phyloP scores from a whole-genome alignment of 2,329 filamentous ascomycete species.

The Malbranchea zuffiana region DNA sequence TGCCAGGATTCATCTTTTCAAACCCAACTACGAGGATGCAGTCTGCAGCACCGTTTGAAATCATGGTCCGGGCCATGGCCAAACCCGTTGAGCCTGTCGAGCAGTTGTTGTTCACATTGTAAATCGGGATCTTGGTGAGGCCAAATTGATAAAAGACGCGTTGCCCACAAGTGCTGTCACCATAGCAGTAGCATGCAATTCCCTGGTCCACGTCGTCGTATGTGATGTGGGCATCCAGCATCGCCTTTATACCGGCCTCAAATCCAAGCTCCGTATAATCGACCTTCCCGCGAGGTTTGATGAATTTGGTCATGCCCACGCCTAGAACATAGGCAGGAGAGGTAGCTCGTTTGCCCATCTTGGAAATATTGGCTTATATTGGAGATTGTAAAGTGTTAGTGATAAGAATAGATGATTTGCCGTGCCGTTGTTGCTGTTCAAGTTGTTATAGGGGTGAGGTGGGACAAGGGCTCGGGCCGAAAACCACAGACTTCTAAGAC shows the following conservation, averaged over 20 bases:
- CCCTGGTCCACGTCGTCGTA: conserved; percentile 95
- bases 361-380: too few relatives aligned
- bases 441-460: neutral
- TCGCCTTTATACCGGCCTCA: conserved; percentile 80
- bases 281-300: conserved; percentile 87
- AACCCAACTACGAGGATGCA: conserved; percentile 89
- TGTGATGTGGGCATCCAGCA: conserved; percentile 66
- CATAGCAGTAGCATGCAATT: conserved; percentile 96
- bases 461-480: too few relatives aligned
- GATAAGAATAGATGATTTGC: too few relatives aligned
- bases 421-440: too few relatives aligned
- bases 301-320: conserved; percentile 98
- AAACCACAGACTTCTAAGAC: too few relatives aligned
- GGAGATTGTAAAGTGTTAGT: too few relatives aligned
- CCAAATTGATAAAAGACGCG: conserved; percentile 98
- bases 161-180: conserved; percentile 88
- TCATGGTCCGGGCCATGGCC: conserved; percentile 68
- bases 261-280: conserved; percentile 93
- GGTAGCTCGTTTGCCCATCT: conserved; percentile 42
- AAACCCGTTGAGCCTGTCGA: conserved; percentile 88
- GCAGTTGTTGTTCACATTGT: conserved; percentile 99
- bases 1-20: conserved; percentile 97
- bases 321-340: conserved; percentile 74
- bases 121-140: conserved; percentile 91
- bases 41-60: conserved; percentile 69